These are phyloP conservation scores for Phylloporus arenicola DNA, from an alignment of 768 basidiomycete genomes.

Conservation along the genomic window DNA sequence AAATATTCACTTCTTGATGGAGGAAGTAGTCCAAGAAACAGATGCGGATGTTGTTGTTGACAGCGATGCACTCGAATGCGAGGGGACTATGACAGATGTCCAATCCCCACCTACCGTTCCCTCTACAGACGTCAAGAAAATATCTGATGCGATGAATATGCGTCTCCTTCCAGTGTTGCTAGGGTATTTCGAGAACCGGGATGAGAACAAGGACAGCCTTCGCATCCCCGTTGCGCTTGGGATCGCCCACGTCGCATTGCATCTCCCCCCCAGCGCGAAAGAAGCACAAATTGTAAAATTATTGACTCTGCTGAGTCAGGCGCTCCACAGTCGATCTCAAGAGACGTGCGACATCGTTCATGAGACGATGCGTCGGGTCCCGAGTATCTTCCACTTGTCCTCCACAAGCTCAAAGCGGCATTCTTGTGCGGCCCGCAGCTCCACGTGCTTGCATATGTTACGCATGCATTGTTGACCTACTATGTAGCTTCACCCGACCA, in stretches of 20 bases:
- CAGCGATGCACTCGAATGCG: conserved; percentile 25
- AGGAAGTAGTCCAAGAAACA: conserved; percentile 40
- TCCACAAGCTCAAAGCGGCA: conserved; percentile 80
- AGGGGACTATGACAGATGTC: conserved; percentile 18
- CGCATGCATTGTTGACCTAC: conserved; percentile 77
- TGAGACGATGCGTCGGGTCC: conserved; percentile 77
- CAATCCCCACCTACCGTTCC: conserved; percentile 1
- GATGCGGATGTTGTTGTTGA: conserved; percentile 28
- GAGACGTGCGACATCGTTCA: conserved; percentile 85
- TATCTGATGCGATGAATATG: conserved; percentile 71
- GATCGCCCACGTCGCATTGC: conserved; percentile 75
- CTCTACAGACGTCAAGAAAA: conserved; percentile 29
- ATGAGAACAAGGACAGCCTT: conserved; percentile 77
- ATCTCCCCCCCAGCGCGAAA: conserved; percentile 61
- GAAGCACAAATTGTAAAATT: conserved; percentile 69
- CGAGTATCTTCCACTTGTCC: conserved; percentile 60
- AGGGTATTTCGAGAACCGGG: conserved; percentile 74
- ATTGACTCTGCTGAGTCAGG: conserved; percentile 81
- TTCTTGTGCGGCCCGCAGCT: conserved; percentile 89
- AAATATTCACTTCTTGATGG: conserved; percentile 88
- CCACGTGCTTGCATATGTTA: conserved; percentile 82
- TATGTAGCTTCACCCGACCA: conserved; percentile 61
- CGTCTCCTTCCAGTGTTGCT: conserved; percentile 78
- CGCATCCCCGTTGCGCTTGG: conserved; percentile 88
- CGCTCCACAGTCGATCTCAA: conserved; percentile 88